A percentile compares a stretch with the other conserved stretches of the same genome.
Conservation (phyloP, 192 early-diverging fungal species). For the Powellomyces hirtus region DNA sequence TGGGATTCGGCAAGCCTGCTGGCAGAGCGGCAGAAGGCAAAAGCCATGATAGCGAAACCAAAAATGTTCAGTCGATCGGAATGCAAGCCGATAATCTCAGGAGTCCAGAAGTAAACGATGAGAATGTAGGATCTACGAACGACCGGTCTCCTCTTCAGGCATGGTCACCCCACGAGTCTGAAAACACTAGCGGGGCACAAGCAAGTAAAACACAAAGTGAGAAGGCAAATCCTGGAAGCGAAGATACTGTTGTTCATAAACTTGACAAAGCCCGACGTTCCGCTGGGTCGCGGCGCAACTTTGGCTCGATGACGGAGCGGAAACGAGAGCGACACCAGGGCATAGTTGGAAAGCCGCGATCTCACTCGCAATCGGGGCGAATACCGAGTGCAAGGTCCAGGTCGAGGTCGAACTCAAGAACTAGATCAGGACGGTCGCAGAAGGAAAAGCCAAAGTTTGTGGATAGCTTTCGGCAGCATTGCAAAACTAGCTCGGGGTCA, state of each 20-base stretch:
- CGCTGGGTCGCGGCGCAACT: too few relatives aligned
- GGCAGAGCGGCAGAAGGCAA: not conserved
- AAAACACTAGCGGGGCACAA: not conserved
- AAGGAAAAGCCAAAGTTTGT: not conserved
- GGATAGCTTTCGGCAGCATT: not conserved
- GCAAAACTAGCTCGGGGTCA: not conserved
- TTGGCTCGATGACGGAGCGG: too few relatives aligned
- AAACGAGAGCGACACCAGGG: too few relatives aligned
- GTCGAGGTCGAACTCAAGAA: not conserved
- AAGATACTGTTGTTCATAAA: not conserved
- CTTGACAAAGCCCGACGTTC: not conserved
- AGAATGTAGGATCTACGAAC: not conserved
- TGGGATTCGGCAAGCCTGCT: not conserved
- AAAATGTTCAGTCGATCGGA: not conserved
- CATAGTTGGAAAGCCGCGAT: not conserved
- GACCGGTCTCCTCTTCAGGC: not conserved
- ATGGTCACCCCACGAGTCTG: not conserved
- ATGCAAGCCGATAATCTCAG: not conserved
- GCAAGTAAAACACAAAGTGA: not conserved
- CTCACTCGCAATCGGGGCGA: not conserved
- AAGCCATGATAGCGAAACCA: too few relatives aligned
- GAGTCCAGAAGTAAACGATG: not conserved
- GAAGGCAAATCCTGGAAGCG: not conserved
- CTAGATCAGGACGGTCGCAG: too few relatives aligned
- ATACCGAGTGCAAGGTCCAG: not conserved